Percentiles rank a stretch among this genome's conserved stretches.
phyloP scores from a whole-genome alignment of 305 asterid species.

The Salvia sclarea region DNA sequence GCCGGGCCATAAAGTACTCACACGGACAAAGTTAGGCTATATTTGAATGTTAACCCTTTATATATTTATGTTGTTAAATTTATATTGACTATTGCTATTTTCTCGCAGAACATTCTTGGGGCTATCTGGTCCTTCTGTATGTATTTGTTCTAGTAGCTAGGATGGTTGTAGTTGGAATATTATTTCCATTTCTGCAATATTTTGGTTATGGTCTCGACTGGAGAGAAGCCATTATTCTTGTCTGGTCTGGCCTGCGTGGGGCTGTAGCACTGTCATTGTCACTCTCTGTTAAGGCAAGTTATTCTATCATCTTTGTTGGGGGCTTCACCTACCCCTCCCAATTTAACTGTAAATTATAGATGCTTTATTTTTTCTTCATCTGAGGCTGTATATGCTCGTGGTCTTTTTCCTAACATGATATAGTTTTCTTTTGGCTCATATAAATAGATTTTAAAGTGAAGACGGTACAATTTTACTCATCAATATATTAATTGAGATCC shows the following conservation, averaged over 20 bases:
- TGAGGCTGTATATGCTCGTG: background rate
- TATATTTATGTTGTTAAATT: constrained; percentile 12
- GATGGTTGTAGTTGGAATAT: constrained; percentile 62
- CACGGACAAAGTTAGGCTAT: too few relatives aligned
- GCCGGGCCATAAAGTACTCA: too few relatives aligned
- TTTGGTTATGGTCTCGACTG: constrained; percentile 95
- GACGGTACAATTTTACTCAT: constrained; percentile 1
- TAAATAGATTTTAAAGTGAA: background rate
- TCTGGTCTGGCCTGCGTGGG: constrained; percentile 98
- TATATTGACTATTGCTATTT: constrained; percentile 23
- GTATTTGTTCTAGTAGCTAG: constrained; percentile 75
- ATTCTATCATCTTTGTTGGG: constrained; percentile 10
- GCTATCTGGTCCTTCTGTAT: constrained; percentile 84
- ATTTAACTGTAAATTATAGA: background rate
- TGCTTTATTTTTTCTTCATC: background rate
- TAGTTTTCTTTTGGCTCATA: constrained; percentile 20
- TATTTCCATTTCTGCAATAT: constrained; percentile 78
- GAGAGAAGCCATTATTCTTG: constrained; percentile 92
- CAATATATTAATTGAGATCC: background rate
- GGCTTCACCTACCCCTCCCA: background rate
- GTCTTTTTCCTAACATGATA: constrained; percentile 5
- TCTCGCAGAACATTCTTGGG: constrained; percentile 84
- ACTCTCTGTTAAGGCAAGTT: constrained; percentile 79
- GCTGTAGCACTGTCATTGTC: constrained; percentile 93
- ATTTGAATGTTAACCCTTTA: too few relatives aligned